These are phyloP conservation scores for Arthromyces matolae DNA, from an alignment of 768 basidiomycete genomes.

Conservation along the genomic window DNA sequence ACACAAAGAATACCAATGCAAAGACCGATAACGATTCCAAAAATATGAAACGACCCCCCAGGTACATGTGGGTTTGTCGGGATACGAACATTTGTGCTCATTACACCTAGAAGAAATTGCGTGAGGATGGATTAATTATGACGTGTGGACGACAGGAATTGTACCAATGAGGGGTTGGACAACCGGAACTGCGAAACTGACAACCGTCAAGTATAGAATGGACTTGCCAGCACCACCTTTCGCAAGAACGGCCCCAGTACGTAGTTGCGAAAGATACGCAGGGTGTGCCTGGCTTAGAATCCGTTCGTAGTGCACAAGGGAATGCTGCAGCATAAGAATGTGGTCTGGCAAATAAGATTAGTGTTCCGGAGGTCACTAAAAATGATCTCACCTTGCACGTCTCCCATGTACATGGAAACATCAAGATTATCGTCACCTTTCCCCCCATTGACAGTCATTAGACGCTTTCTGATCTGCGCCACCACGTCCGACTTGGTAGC, in stretches of 20 bases:
- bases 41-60: conserved; percentile 44
- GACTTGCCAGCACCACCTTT: conserved; percentile 64
- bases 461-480: conserved; percentile 71
- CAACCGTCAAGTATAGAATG: conserved; percentile 60
- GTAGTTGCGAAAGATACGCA: conserved; percentile 76
- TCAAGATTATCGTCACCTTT: conserved; percentile 55
- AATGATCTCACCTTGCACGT: conserved; percentile 71
- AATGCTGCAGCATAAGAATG: conserved; percentile 81
- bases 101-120: conserved; percentile 42
- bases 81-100: conserved; percentile 63
- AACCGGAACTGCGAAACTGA: conserved; percentile 65
- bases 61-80: conserved; percentile 48
- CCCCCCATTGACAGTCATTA: conserved; percentile 41
- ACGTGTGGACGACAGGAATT: conserved; percentile 10
- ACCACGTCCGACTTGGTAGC: conserved; percentile 83
- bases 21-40: conserved; percentile 50
- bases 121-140: background rate
- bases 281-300: conserved; percentile 87
- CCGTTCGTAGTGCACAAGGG: conserved; percentile 81
- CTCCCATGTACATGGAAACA: conserved; percentile 84
- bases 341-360: conserved; percentile 56
- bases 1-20: conserved; percentile 40
- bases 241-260: conserved; percentile 53
- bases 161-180: conserved; percentile 58
- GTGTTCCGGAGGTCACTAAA: conserved; percentile 2